These are phyloP conservation scores for Phytophthora colocasiae DNA, from an alignment of 352 stramenopile species.

Conservation along the genomic window DNA sequence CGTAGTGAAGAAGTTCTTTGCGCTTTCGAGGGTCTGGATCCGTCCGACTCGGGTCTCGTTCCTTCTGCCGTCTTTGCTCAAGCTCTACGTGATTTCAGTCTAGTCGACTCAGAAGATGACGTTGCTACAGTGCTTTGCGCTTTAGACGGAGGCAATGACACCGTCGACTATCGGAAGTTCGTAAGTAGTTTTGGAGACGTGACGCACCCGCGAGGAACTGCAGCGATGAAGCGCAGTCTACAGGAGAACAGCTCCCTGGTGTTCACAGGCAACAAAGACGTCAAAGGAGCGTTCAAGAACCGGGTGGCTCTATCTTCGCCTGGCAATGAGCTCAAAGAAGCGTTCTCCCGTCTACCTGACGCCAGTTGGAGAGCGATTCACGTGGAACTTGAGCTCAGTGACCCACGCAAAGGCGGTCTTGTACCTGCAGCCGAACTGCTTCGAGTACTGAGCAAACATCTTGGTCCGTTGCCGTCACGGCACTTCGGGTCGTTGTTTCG, in stretches of 20 bases:
- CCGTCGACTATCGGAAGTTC: conserved; percentile 71
- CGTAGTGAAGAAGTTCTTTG: conserved; percentile 50
- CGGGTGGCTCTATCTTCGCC: conserved; percentile 62
- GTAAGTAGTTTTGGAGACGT: conserved; percentile 67
- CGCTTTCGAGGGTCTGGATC: conserved; percentile 58
- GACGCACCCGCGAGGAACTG: conserved; percentile 8
- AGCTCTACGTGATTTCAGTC: conserved; percentile 56
- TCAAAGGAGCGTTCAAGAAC: conserved; percentile 69
- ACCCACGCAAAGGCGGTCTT: conserved; percentile 64
- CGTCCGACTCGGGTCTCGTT: conserved; percentile 51
- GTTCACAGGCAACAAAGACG: conserved; percentile 52
- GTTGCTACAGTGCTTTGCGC: conserved; percentile 24
- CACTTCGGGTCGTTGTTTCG: conserved; percentile 71
- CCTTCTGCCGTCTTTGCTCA: conserved; percentile 53
- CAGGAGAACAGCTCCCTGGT: conserved; percentile 75
- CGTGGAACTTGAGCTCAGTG: conserved; percentile 68
- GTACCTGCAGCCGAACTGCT: conserved; percentile 69
- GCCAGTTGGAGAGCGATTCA: conserved; percentile 69
- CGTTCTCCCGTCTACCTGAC: conserved; percentile 66
- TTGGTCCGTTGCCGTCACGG: conserved; percentile 59
- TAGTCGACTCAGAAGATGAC: conserved; percentile 53
- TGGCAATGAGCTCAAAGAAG: conserved; percentile 77
- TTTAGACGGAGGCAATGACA: conserved; percentile 32
- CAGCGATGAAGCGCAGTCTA: conserved; percentile 38
- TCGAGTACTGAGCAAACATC: conserved; percentile 67